phyloP scores from a whole-genome alignment of 2,329 filamentous ascomycete genomes.

The Hymenoscyphus scutula region DNA sequence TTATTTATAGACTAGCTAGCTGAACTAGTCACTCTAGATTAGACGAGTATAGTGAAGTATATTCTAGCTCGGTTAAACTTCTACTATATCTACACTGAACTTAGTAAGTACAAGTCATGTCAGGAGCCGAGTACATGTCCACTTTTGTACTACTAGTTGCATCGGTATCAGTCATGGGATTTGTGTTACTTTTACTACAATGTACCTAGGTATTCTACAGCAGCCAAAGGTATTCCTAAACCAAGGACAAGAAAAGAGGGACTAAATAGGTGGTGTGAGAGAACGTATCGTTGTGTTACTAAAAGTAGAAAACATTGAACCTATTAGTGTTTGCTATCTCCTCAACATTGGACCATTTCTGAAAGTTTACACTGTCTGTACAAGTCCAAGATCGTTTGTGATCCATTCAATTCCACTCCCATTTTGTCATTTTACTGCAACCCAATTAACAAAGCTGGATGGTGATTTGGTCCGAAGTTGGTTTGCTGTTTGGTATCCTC shows the following conservation, averaged over 20 bases:
- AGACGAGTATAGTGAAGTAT: background rate
- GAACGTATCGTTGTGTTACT: background rate
- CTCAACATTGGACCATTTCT: background rate
- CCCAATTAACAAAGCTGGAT: background rate
- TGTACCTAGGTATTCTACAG: background rate
- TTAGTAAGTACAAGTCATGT: background rate
- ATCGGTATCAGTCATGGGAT: background rate
- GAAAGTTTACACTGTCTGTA: background rate
- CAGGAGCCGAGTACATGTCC: background rate
- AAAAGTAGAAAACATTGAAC: background rate
- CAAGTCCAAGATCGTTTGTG: background rate
- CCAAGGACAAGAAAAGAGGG: background rate
- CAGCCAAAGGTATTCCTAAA: background rate
- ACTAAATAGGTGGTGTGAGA: background rate
- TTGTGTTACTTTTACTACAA: background rate
- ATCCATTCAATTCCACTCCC: background rate
- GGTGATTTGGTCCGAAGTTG: background rate
- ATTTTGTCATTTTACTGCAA: background rate
- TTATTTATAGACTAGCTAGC: background rate
- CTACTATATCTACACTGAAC: background rate
- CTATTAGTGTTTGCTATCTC: too few species aligned
- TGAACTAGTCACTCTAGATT: background rate
- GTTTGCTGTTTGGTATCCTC: constrained; percentile 33
- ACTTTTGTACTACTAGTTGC: background rate
- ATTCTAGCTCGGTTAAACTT: background rate